Base-by-base conservation (phyloP, 2,329 filamentous ascomycete genomes). In the Arthrobotrys sinensis region DNA sequence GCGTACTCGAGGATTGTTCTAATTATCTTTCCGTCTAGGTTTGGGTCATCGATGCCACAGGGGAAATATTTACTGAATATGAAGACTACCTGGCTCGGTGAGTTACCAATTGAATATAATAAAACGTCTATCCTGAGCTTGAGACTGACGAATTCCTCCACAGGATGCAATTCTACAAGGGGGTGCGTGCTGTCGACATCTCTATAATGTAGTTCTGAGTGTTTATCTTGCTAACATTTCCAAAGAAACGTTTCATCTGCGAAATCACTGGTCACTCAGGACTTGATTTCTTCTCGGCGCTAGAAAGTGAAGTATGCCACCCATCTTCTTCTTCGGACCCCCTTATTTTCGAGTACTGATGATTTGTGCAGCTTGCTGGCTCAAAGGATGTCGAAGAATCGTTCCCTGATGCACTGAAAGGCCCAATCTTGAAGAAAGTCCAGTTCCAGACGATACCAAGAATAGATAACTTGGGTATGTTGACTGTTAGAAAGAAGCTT, bases 231-330 rank as follows among this genome's bases (percentile, higher is more conserved):
- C 62, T 60, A 50, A 78, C 52, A 14, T 2, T n/a, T 19, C 24
- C 5, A 45, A 53, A 95, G 91, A 93, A 91, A 83, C 90, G 92
- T 69, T 99, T 98, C 84, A 97, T 96, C 79, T 97, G 96, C 85
- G 93, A 97, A 83, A 96, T 98, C 80, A 97, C 94, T 11, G 96
- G 96, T 67, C 95, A 97, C 84, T 96, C 94, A 34, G 92, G 92
- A 66, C 87, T 97, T 80, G 95, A 90, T 2, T 99, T 96, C 85
- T 97, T 97, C 83, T 93, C 97, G 81, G 96, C 96, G 28, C 88
- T 95, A 34, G 90, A 93, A 84, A 97, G 93, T 85, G 94, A 97
- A 89, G 93, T 96, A 88, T 48, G 43, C 50, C 64, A 55, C 40
- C 68, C 71, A 32, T 50, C 2, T 16, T 46, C 4, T 16, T 57